Evolutionary conservation across 2,329 filamentous ascomycete species (phyloP), one percentile per base, ranked within the genome.

Genomic region (Acrocalymma vagum): DNA sequence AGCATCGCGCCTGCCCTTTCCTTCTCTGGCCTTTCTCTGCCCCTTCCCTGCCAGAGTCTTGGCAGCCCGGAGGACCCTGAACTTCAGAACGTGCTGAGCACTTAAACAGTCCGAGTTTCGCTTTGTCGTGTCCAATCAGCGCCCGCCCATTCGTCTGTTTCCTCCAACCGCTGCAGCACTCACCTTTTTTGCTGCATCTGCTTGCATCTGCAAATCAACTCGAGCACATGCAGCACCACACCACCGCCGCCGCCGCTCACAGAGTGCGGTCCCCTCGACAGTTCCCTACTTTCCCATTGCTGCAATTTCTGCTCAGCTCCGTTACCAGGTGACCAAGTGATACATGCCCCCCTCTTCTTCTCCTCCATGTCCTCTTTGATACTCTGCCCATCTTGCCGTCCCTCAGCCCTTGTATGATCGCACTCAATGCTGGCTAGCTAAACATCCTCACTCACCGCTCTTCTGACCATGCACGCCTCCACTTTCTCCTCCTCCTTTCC

Each of bases 391-490:
- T 23, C 31, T 29, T 32, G 24, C 27, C 9, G 13, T 27, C n/a
- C 1, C 33, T 23, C 15, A 32, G 30, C 22, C 30, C 32, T 39
- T n/a, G n/a, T n/a, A n/a, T n/a, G n/a, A n/a, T n/a, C n/a, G n/a
- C n/a, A n/a, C n/a, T n/a, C n/a, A n/a, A n/a, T n/a, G n/a, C n/a
- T n/a, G n/a, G n/a, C n/a, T n/a, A n/a, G n/a, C 40, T 38, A 32
- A 43, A 55, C 44, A 47, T 46, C 54, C 41, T 38, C 35, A n/a
- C 35, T 51, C 58, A 60, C 58, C 58, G 52, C 62, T 52, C 33
- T 43, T 59, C 53, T 45, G 34, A 44, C 39, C 42, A n/a, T n/a
- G n/a, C n/a, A n/a, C n/a, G n/a, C n/a, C n/a, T n/a, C n/a, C n/a
- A n/a, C n/a, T n/a, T n/a, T n/a, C n/a, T n/a, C n/a, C n/a, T n/a